Evolutionary conservation across 176 grass and related monocot genomes (phyloP), one percentile per base, ranked within the genome.

Genomic region (Phoenix roebelenii): DNA sequence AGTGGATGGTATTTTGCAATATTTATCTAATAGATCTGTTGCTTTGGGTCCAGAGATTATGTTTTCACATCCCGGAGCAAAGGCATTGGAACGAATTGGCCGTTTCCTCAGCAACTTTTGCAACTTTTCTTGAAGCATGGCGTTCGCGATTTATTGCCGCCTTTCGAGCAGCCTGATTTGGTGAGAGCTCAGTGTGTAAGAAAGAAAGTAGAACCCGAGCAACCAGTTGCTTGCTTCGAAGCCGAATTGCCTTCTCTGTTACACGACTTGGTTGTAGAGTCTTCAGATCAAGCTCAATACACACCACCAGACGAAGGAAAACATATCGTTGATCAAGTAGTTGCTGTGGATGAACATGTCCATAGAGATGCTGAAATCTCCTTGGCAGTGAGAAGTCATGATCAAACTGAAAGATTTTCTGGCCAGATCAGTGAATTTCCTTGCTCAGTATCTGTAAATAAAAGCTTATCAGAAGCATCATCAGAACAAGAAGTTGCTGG

Each of bases 151-250:
- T 55, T 80, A 50, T 49, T 98, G 32, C 88, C 93, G 50, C 93
- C 93, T 61, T 98, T 92, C 49, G 88, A 98, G 78, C 84, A 82
- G 30, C 81, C 88, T 0, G 69, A 85, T 83, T 70, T 76, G 65
- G 79, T 89, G 51, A 76, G 85, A 67, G 72, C 70, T 55, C 71
- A 22, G 24, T 69, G 76, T 44, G 49, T 76, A 49, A 59, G 55
- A 58, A 72, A 59, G 74, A 54, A 17, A 44, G 59, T 55, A 56
- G 73, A 75, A 72, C 4, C 49, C 35, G 65, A 68, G 6, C 81
- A 61, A 71, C 65, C 70, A 65, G 25, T 52, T 60, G 58, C 15
- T 3, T 66, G 54, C 30, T 58, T 39, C 69, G 74, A 82, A 73
- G 23, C 57, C 15, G 50, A 66, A 6, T 30, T 30, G 28, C 28